Percentiles rank a stretch among this genome's conserved stretches.
Evolutionary conservation across 345 rosid genomes (phyloP).

Genomic region (Schrenkiella parvula): DNA sequence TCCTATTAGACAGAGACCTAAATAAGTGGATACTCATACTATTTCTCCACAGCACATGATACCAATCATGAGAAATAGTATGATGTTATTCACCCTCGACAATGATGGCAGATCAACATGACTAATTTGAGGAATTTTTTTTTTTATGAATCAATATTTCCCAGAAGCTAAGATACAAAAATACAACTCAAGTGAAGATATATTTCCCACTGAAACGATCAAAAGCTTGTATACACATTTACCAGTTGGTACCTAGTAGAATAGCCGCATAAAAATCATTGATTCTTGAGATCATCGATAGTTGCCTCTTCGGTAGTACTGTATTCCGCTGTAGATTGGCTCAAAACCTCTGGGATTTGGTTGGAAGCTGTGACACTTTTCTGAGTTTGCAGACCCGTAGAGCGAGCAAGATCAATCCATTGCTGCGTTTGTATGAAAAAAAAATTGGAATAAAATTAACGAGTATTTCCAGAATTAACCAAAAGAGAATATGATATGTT

Average conservation of each 20-base stretch:
- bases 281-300: conserved; percentile 55
- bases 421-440: conserved; percentile 53
- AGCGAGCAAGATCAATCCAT: conserved; percentile 95
- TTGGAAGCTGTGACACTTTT: conserved; percentile 40
- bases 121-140: background rate
- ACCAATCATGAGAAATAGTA: no score
- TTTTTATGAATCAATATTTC: conserved; percentile 1
- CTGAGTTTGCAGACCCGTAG: conserved; percentile 69
- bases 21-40: background rate
- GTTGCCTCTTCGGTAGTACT: conserved; percentile 50
- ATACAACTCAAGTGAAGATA: conserved; percentile 12
- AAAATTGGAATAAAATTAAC: background rate
- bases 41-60: background rate
- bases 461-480: background rate
- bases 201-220: conserved; percentile 12
- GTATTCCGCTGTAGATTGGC: conserved; percentile 44
- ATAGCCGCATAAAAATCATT: conserved; percentile 39
- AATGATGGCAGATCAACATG: background rate
- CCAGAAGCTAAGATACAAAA: conserved; percentile 13
- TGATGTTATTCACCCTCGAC: background rate
- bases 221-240: conserved; percentile 18
- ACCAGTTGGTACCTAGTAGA: conserved; percentile 5
- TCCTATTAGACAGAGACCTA: background rate
- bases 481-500: background rate
- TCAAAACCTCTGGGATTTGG: conserved; percentile 41